phyloP scores from a whole-genome alignment of 163 green algal species.

The Botryococcus braunii region DNA sequence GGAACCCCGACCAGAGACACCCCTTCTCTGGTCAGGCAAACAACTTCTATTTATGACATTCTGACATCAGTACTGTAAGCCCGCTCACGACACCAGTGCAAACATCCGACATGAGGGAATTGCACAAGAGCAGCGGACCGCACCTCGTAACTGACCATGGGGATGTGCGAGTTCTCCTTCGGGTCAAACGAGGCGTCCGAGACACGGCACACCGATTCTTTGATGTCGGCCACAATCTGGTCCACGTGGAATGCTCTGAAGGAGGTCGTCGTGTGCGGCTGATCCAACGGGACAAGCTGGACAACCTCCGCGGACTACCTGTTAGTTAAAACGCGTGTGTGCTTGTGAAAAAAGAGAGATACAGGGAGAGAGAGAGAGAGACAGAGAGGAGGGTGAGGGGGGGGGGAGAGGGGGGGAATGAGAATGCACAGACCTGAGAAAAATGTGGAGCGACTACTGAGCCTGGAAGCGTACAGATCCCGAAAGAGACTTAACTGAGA shows the following conservation, averaged over 20 bases:
- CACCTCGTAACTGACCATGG: conserved; percentile 73
- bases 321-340: background rate
- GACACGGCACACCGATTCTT: conserved; percentile 75
- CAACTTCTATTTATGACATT: too few species aligned
- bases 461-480: too few species aligned
- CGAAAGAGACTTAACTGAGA: too few species aligned
- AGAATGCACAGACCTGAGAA: background rate
- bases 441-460: background rate
- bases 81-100: too few species aligned
- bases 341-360: background rate
- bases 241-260: conserved; percentile 44
- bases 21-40: too few species aligned
- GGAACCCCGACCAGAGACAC: too few species aligned
- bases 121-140: background rate
- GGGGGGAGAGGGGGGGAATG: background rate
- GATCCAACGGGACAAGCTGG: conserved; percentile 37
- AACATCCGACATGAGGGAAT: background rate
- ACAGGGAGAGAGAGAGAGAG: background rate
- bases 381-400: background rate
- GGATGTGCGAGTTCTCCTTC: conserved; percentile 67
- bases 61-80: too few species aligned
- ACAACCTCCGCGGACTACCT: background rate
- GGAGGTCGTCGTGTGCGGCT: conserved; percentile 36
- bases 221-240: conserved; percentile 70
- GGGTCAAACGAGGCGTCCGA: conserved; percentile 68